Evolutionary conservation across 805 yeast genomes (phyloP), one percentile per base, ranked within the genome.

Genomic region (Ogataea pignaliae): DNA sequence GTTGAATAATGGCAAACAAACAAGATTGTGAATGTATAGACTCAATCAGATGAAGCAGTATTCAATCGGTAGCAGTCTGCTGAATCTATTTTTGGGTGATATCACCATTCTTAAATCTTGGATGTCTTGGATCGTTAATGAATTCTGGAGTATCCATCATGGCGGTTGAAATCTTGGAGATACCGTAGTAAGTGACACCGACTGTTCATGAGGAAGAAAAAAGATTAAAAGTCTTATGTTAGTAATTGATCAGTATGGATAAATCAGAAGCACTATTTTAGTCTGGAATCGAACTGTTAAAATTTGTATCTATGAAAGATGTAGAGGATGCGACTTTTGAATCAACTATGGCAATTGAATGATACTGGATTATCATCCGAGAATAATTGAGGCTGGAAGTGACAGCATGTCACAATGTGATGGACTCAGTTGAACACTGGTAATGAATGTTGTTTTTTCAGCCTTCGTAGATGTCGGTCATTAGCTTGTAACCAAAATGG

Each of bases 91-190:
- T 63, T 57, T 56, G 48, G 48, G 57, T 65, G 41, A 56, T 46
- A 42, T 63, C 66, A 53, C 67, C 68, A 45, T 49, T 48, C 54
- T 61, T 72, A 66, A 87, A 85, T 74, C 95, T 84, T 70, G 97
- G 97, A 76, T 88, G 88, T 78, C 96, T 86, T 74, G 97, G 96
- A 72, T 88, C 96, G 69, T 88, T 88, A 71, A 83, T 80, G 76
- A 82, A 88, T 72, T 87, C 95, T 51, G 76, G 77, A 48, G 91
- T 75, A 76, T 81, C 74, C 68, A 80, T 73, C 57, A 87, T 76
- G 50, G 84, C 83, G 49, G 66, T 69, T 51, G 88, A 81, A 42
- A 79, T 83, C 72, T 82, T 81, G 67, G 79, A 76, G 60, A 87
- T 73, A 56, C 81, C 75, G 72, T 72, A 83, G 76, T 79, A 83